phyloP scores from a whole-genome alignment of 306 rosid genomes.

The Purshia tridentata region DNA sequence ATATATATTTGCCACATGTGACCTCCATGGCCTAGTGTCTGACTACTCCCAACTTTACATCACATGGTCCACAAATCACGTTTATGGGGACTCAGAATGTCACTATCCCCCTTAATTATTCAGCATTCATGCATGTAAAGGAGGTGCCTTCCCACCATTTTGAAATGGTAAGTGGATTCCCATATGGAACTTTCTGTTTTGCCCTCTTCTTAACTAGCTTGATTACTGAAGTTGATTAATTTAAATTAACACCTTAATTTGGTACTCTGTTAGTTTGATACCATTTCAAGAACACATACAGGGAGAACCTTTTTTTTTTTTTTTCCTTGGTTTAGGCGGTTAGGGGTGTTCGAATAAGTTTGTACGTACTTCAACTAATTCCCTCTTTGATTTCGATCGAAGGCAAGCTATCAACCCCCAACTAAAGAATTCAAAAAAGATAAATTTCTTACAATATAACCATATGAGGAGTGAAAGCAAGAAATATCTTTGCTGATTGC shows the following conservation, averaged over 20 bases:
- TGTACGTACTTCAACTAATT: too few species aligned
- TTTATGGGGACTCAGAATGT: neutral
- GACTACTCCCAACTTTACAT: neutral
- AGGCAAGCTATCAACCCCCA: too few species aligned
- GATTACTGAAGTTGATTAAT: too few species aligned
- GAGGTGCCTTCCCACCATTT: neutral
- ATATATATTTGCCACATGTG: neutral
- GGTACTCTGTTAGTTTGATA: too few species aligned
- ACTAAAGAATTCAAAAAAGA: too few species aligned
- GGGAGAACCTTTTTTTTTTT: too few species aligned
- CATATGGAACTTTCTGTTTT: neutral
- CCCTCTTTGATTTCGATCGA: too few species aligned
- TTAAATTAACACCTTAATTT: too few species aligned
- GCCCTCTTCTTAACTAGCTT: neutral
- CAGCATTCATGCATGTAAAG: neutral
- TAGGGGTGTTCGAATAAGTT: too few species aligned
- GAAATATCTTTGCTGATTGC: neutral
- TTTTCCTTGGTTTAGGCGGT: too few species aligned
- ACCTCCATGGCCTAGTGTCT: conserved; percentile 2
- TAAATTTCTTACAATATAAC: neutral
- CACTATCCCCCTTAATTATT: neutral
- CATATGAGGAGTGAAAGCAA: too few species aligned
- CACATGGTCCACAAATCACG: conserved; percentile 20
- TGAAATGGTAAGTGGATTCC: neutral
- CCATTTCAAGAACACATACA: too few species aligned